Percentiles rank a stretch among this genome's conserved stretches.
Evolutionary conservation across 1,139 yeast genomes (phyloP).

Genomic region (Cylindricascospora bacillispora): DNA sequence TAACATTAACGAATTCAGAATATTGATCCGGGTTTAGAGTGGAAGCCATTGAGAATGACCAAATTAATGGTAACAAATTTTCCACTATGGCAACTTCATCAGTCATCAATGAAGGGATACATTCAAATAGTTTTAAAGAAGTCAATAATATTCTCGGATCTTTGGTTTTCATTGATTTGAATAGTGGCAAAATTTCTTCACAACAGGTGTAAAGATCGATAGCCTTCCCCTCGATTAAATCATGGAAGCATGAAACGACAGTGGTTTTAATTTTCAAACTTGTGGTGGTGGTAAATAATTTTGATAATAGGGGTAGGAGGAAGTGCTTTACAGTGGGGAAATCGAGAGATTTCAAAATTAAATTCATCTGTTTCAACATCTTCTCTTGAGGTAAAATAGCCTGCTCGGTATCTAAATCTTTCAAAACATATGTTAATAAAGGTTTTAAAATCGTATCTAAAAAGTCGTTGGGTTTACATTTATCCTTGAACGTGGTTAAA

Average conservation of each 20-base stretch:
- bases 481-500: slow-evolving; percentile 38
- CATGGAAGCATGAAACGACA: slow-evolving; percentile 52
- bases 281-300: slow-evolving; percentile 71
- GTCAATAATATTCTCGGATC: slow-evolving; percentile 54
- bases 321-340: slow-evolving; percentile 64
- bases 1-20: slow-evolving; percentile 26
- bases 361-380: slow-evolving; percentile 36
- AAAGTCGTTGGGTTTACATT: slow-evolving; percentile 33
- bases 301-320: slow-evolving; percentile 58
- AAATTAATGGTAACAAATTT: slow-evolving; percentile 37
- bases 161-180: slow-evolving; percentile 63
- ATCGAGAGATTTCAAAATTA: slow-evolving; percentile 40
- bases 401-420: slow-evolving; percentile 12
- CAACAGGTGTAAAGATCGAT: slow-evolving; percentile 61
- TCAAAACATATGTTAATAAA: slow-evolving; percentile 16
- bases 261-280: slow-evolving; percentile 64
- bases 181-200: slow-evolving; percentile 67
- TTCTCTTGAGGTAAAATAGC: slow-evolving; percentile 40
- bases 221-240: slow-evolving; percentile 43
- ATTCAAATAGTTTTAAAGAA: slow-evolving; percentile 41
- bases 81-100: slow-evolving; percentile 30
- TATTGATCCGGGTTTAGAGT: slow-evolving; percentile 33
- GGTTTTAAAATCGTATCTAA: slow-evolving; percentile 31
- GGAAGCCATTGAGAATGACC: slow-evolving; percentile 36
- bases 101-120: slow-evolving; percentile 31